phyloP scores from a whole-genome alignment of 1,284 basidiomycete species.

The Coriolopsis trogii region DNA sequence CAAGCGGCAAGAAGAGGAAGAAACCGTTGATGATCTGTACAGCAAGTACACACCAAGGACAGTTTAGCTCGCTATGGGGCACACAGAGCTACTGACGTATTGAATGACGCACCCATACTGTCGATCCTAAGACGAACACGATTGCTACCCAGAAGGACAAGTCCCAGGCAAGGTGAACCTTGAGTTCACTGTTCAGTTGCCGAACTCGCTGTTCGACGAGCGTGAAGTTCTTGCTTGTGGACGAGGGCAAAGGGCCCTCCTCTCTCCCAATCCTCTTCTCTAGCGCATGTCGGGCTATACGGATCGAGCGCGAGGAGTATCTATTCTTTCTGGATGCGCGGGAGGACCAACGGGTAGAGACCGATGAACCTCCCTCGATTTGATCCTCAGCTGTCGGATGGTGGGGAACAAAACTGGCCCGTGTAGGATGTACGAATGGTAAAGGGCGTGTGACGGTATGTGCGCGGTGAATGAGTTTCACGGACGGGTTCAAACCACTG shows the following conservation, averaged over 20 bases:
- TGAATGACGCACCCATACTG: slow-evolving; percentile 26
- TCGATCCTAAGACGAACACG: slow-evolving; percentile 36
- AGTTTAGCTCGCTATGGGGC: neutral
- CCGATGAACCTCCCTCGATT: neutral
- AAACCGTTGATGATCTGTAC: slow-evolving; percentile 58
- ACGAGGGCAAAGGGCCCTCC: neutral
- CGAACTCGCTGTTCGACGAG: slow-evolving; percentile 24
- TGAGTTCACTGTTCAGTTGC: slow-evolving; percentile 22
- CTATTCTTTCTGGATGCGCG: slow-evolving; percentile 22
- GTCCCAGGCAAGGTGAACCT: slow-evolving; percentile 29
- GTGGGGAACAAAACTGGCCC: slow-evolving; percentile 13
- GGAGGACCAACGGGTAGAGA: slow-evolving; percentile 16
- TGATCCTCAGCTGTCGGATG: neutral
- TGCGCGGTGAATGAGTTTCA: slow-evolving; percentile 2
- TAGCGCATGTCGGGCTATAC: slow-evolving; percentile 5
- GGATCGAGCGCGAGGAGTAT: slow-evolving; percentile 17
- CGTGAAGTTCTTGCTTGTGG: neutral
- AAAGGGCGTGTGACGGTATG: slow-evolving; percentile 17
- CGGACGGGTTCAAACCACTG: too few relatives aligned
- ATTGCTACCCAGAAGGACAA: slow-evolving; percentile 35
- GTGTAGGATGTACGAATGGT: slow-evolving; percentile 27
- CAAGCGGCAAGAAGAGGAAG: slow-evolving; percentile 51
- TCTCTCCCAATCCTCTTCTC: neutral
- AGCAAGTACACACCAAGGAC: neutral
- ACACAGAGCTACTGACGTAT: neutral